A percentile compares a stretch with the other conserved stretches of the same genome.
Evolutionary conservation across 257 asterid genomes (phyloP).

Genomic region (Knoxia roxburghii): DNA sequence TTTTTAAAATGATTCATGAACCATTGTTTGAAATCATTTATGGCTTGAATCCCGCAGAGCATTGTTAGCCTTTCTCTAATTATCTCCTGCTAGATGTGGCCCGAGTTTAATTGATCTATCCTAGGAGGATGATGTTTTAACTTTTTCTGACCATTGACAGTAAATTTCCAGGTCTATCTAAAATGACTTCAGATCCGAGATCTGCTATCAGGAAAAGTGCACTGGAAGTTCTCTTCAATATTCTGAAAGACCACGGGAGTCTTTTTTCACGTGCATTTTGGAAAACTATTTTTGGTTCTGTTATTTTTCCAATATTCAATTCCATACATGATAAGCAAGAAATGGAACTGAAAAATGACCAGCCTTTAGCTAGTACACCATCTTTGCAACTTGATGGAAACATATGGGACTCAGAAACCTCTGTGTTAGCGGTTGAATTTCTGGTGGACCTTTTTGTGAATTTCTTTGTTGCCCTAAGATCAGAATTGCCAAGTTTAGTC

Average conservation of each 20-base stretch:
- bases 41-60: background rate
- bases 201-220: conserved; percentile 89
- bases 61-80: background rate
- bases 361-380: conserved; percentile 30
- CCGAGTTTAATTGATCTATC: background rate
- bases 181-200: conserved; percentile 88
- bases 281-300: conserved; percentile 59
- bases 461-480: conserved; percentile 60
- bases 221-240: conserved; percentile 91
- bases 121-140: background rate
- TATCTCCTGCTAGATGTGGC: background rate
- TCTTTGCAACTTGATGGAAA: conserved; percentile 48
- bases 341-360: conserved; percentile 33
- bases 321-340: conserved; percentile 46
- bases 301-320: conserved; percentile 69
- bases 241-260: conserved; percentile 92
- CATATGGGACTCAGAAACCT: conserved; percentile 79
- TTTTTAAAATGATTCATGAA: background rate
- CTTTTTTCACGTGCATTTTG: conserved; percentile 74
- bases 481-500: conserved; percentile 62
- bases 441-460: conserved; percentile 60
- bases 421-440: conserved; percentile 66
- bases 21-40: background rate
- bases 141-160: conserved; percentile 12
- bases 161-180: conserved; percentile 72